Evolutionary conservation across 2,329 filamentous ascomycete genomes (phyloP).

Genomic region (Diplocarpon mali): DNA sequence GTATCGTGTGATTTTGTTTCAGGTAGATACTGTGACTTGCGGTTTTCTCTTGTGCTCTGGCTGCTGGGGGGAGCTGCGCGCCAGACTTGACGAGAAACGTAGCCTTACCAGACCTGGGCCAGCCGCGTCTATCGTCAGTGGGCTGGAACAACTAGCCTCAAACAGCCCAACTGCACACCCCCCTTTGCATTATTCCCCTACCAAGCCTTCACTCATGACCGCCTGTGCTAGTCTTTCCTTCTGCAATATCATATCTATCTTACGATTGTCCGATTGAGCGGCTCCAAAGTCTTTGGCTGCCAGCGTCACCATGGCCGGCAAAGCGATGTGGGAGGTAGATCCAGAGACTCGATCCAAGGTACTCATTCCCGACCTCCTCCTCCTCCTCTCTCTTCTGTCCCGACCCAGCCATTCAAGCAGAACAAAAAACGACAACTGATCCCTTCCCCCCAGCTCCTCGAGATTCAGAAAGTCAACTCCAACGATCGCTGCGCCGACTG

Average conservation of each 20-base stretch:
- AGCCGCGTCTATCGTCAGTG: conserved; percentile 11
- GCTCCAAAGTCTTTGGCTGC: not conserved
- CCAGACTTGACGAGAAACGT: not conserved
- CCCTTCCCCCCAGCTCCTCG: conserved; percentile 54
- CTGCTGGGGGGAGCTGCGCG: not conserved
- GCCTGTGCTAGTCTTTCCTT: not conserved
- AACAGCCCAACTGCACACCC: conserved; percentile 5
- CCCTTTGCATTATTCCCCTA: conserved; percentile 8
- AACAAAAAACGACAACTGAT: no score
- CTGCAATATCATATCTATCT: not conserved
- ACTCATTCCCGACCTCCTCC: conserved; percentile 14
- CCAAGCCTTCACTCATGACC: not conserved
- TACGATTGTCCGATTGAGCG: not conserved
- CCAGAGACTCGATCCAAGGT: conserved; percentile 95
- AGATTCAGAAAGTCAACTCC: conserved; percentile 79
- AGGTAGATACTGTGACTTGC: no score
- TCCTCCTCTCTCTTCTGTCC: no score
- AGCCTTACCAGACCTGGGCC: no score
- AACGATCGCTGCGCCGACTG: conserved; percentile 95
- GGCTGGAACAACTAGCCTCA: conserved; percentile 5
- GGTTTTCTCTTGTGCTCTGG: no score
- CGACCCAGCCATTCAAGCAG: no score
- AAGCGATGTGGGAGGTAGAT: conserved; percentile 96
- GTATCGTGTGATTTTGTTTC: no score
- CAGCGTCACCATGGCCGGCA: conserved; percentile 41